Evolutionary conservation across 495 filamentous ascomycete genomes (phyloP).

Genomic region (Neurospora hispaniola): DNA sequence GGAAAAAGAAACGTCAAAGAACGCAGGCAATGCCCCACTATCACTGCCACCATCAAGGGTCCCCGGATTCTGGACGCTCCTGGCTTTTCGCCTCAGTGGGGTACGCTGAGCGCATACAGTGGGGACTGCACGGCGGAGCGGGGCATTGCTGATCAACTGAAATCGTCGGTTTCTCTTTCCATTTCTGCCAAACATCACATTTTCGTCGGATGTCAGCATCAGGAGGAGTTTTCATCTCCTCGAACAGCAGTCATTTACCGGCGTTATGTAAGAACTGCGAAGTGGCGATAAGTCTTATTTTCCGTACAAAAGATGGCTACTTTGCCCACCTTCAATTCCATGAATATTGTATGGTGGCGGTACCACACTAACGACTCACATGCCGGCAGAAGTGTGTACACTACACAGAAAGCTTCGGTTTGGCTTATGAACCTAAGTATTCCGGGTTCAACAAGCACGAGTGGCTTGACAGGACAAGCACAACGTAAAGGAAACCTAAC

Average conservation of each 20-base stretch:
- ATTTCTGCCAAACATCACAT: background rate
- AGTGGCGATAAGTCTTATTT: too few relatives aligned
- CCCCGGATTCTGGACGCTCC: background rate
- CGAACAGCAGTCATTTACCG: too few relatives aligned
- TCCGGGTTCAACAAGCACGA: background rate
- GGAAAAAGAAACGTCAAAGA: background rate
- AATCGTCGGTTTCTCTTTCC: background rate
- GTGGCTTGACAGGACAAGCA: background rate
- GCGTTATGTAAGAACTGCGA: too few relatives aligned
- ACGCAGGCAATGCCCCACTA: background rate
- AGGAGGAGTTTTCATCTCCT: background rate
- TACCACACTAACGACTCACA: too few relatives aligned
- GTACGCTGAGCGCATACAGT: background rate
- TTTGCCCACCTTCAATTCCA: too few relatives aligned
- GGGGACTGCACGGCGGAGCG: background rate
- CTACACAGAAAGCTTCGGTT: background rate
- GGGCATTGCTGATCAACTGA: background rate
- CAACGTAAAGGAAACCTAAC: background rate
- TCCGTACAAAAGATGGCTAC: too few relatives aligned
- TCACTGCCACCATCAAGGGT: background rate
- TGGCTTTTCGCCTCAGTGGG: background rate
- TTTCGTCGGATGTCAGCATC: background rate
- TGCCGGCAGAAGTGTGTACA: too few relatives aligned
- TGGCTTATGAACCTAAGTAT: background rate
- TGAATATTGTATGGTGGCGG: too few relatives aligned